Evolutionary conservation across 768 basidiomycete genomes (phyloP), one percentile per base, ranked within the genome.

Genomic region (Suillus lakei): DNA sequence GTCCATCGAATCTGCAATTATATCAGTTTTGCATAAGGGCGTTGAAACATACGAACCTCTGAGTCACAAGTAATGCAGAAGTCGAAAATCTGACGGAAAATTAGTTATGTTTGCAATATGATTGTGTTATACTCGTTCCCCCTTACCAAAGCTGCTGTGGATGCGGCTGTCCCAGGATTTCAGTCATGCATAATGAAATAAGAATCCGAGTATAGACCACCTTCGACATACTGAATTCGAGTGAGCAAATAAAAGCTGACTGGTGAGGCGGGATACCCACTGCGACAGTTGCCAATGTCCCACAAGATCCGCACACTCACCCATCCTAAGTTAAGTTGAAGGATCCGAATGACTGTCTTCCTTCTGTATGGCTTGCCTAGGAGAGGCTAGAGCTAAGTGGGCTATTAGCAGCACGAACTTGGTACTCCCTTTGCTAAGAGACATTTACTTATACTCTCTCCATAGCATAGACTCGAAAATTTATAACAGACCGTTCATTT

Each of bases 1-100:
- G 67, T 12, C 73, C 65, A 74, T 36, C 65, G 60, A 21, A 68
- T 63, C 72, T 73, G 34, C 6, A 1, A n/a, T 1, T 18, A n/a
- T 5, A 4, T 53, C 30, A 62, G 16, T 12, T 32, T 21, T 34
- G 9, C 10, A 53, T 21, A 30, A 21, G 5, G 16, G 10, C 10
- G 16, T 7, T 12, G 23, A 62, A 53, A 21, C 30, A n/a, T 10
- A 55, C 32, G 4, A 23, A 62, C 61, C 61, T 62, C 61, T 18
- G 61, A 54, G 12, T n/a, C 54, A 23, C 59, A 62, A 26, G 61
- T 62, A 28, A 62, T 58, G 23, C 54, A 28, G 8, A 21, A 62
- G 46, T 62, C 61, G 4, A 62, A 62, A 18, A 62, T 16, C 61
- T 62, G 30, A 9, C 6, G 54, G 12, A 6, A 7, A n/a, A 9